These are phyloP conservation scores for Kwoniella bestiolae DNA, from an alignment of 768 basidiomycete genomes.

Conservation along the genomic window DNA sequence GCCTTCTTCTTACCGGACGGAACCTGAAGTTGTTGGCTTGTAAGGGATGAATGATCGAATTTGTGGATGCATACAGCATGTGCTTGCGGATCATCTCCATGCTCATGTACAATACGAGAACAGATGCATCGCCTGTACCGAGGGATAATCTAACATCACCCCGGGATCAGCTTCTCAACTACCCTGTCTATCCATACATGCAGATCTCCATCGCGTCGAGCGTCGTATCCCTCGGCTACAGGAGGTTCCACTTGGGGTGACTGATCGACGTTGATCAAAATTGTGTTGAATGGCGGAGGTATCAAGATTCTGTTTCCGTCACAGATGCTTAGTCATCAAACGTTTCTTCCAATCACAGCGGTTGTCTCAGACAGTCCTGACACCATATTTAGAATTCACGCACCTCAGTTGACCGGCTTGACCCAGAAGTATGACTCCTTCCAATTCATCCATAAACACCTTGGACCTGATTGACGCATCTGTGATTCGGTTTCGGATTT, in stretches of 20 bases:
- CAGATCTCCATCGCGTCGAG: slow-evolving; percentile 12
- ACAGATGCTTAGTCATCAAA: not conserved
- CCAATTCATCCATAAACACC: slow-evolving; percentile 30
- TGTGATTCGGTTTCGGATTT: not conserved
- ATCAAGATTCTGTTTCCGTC: slow-evolving; percentile 11
- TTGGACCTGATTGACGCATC: not conserved
- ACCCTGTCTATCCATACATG: slow-evolving; percentile 6
- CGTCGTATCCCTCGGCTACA: slow-evolving; percentile 4
- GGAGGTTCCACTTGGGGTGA: not conserved
- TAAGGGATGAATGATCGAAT: not conserved
- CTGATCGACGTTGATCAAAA: slow-evolving; percentile 13
- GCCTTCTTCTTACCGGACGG: not conserved
- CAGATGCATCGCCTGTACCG: too few relatives aligned
- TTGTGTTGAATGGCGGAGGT: slow-evolving; percentile 22
- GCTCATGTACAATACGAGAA: too few relatives aligned
- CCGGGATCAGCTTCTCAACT: slow-evolving; percentile 3
- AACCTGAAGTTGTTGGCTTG: not conserved
- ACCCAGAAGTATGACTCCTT: slow-evolving; percentile 18
- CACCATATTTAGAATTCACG: not conserved
- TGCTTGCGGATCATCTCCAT: not conserved
- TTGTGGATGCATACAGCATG: not conserved
- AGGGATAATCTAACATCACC: not conserved
- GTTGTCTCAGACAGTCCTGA: not conserved
- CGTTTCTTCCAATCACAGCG: not conserved
- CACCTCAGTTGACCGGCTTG: slow-evolving; percentile 14